Evolutionary conservation across 306 rosid species (phyloP), one percentile per base, ranked within the genome.

Genomic region (Sicyos baderoa): DNA sequence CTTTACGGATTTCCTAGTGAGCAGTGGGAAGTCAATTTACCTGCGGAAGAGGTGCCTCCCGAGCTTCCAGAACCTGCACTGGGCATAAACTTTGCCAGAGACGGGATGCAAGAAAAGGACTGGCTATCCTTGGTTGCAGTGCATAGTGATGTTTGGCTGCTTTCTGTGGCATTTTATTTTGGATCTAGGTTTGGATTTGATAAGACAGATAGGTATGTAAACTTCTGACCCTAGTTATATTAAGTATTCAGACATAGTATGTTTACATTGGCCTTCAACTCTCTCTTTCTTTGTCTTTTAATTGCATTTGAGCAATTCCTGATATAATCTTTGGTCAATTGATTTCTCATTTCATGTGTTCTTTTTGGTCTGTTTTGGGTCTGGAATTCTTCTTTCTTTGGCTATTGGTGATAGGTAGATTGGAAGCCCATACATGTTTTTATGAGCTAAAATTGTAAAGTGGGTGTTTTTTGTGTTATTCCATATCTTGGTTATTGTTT

Each of bases 1-100:
- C 88, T 84, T 9, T 84, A 84, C 75, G 88, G 88, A 74, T 81
- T 61, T 69, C 88, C 88, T 13, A 81, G 72, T 74, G 85, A 74
- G 81, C 77, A 78, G 65, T 84, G 88, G 88, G 88, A 76, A 65
- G 85, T 84, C 75, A 81, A 76, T 71, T 66, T 84, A 42, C 88
- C 88, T 54, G 85, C 85, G 54, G 88, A 83, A 67, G 75, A 72
- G 64, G 75, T 72, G 45, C 75, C 75, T 23, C 54, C 75, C 0
- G 75, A 83, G 79, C 80, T 83, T 76, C 87, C 87, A 10, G 87
- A 83, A 72, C 87, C 87, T 29, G 82, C 83, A 44, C 67, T 83
- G 58, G 87, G 87, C n/a, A 83, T 83, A 18, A 83, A 83, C 78
- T 83, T 83, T 80, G 83, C 83, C 37, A 74, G 88, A 79, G 85